Conservation (phyloP, 2,329 filamentous ascomycete genomes). For the Colletotrichum neosansevieriae region DNA sequence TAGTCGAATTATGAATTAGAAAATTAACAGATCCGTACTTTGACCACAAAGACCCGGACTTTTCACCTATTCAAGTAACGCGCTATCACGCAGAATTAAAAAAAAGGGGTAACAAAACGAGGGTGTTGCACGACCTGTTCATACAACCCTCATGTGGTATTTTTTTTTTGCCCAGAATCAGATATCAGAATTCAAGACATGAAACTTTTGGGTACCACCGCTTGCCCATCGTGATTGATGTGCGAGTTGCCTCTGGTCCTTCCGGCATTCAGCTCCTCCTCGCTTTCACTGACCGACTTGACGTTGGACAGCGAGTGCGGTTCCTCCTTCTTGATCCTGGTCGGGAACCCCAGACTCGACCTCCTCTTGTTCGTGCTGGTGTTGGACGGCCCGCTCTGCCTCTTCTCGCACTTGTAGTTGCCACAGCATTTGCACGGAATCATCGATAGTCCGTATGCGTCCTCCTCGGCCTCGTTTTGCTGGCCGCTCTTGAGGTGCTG, state of each 20-base stretch:
- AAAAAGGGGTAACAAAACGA: neutral
- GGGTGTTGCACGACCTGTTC: neutral
- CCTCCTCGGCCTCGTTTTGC: neutral
- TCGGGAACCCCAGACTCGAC: slow-evolving; percentile 1
- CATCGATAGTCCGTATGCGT: slow-evolving; percentile 18
- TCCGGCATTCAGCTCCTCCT: slow-evolving; percentile 26
- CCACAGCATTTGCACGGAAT: slow-evolving; percentile 21
- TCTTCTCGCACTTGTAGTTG: slow-evolving; percentile 19
- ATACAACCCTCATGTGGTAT: neutral
- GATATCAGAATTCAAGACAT: neutral
- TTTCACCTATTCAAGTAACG: neutral
- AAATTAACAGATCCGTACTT: slow-evolving; percentile 3
- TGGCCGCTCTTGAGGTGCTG: neutral
- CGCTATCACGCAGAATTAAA: slow-evolving; percentile 10
- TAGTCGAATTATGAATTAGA: slow-evolving; percentile 2
- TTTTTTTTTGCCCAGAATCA: neutral
- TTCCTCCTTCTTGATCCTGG: slow-evolving; percentile 1
- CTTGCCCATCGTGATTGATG: slow-evolving; percentile 8
- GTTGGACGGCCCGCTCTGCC: neutral
- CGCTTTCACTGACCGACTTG: slow-evolving; percentile 22
- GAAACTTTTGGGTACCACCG: slow-evolving; percentile 6
- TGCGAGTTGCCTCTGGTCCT: slow-evolving; percentile 5
- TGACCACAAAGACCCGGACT: neutral
- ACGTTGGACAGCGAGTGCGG: neutral
- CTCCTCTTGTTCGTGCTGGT: slow-evolving; percentile 2